Evolutionary conservation across 768 basidiomycete species (phyloP).

Genomic region (Serendipita sp.): DNA sequence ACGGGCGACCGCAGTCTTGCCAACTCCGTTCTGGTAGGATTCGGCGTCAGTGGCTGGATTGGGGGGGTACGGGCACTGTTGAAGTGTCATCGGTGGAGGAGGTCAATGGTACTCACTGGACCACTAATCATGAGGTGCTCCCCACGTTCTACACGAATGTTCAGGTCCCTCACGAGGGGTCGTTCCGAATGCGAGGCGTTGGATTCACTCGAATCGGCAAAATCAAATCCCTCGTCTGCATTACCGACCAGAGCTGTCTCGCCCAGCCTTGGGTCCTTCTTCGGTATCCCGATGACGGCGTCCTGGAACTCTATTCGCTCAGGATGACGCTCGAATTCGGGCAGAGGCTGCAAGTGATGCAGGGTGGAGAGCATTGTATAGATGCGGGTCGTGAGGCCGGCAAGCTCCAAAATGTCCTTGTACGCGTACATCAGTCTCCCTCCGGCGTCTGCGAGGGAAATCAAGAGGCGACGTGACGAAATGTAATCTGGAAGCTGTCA

Average conservation of each 20-base stretch:
- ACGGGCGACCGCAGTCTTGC: slow-evolving; percentile 77
- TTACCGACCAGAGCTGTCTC: slow-evolving; percentile 4
- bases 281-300: slow-evolving; percentile 57
- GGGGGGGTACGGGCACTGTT: not conserved
- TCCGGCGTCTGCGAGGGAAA: slow-evolving; percentile 93
- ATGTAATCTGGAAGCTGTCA: slow-evolving; percentile 47
- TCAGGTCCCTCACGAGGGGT: slow-evolving; percentile 56
- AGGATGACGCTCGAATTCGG: slow-evolving; percentile 22
- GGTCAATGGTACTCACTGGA: slow-evolving; percentile 21
- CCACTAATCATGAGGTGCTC: slow-evolving; percentile 92
- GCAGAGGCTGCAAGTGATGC: slow-evolving; percentile 48
- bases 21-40: slow-evolving; percentile 48
- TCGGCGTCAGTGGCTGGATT: not conserved
- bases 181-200: slow-evolving; percentile 16
- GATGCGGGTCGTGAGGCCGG: slow-evolving; percentile 78
- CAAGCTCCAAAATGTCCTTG: slow-evolving; percentile 89
- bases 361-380: slow-evolving; percentile 77
- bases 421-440: slow-evolving; percentile 93
- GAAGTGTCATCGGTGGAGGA: slow-evolving; percentile 4
- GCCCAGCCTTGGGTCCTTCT: slow-evolving; percentile 10
- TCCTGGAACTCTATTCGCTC: slow-evolving; percentile 41
- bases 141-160: slow-evolving; percentile 40
- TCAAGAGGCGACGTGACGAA: slow-evolving; percentile 74
- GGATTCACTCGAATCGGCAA: slow-evolving; percentile 1
- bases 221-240: slow-evolving; percentile 4